Evolutionary conservation across 1,139 yeast species (phyloP).

Genomic region (Nematodospora anomalae): DNA sequence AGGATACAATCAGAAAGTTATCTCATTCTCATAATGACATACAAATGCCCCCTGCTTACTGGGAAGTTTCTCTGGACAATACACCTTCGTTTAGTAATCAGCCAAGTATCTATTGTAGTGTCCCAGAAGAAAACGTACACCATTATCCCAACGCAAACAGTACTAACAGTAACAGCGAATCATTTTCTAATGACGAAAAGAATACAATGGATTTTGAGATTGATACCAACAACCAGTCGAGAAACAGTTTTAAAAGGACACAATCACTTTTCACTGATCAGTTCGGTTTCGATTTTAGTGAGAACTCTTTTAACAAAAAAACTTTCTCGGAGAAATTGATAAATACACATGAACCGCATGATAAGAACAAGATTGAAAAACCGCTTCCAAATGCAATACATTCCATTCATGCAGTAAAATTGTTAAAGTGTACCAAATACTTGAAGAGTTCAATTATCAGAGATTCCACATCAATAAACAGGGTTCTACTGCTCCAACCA

Average conservation of each 20-base stretch:
- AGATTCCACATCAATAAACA: neutral
- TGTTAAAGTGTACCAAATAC: constrained; percentile 7
- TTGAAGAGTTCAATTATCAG: constrained; percentile 3
- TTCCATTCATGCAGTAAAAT: constrained; percentile 2
- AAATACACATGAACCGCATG: neutral
- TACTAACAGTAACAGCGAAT: no score
- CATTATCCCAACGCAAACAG: no score
- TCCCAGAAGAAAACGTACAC: no score
- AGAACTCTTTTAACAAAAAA: neutral
- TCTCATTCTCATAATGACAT: constrained; percentile 7
- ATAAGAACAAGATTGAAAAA: constrained; percentile 5
- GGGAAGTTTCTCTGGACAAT: neutral
- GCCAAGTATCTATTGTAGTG: no score
- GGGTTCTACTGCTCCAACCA: constrained; percentile 2
- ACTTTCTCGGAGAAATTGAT: neutral
- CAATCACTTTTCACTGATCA: constrained; percentile 9
- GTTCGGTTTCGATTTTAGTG: constrained; percentile 6
- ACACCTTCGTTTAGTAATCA: no score
- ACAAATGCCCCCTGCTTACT: neutral
- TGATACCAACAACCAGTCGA: constrained; percentile 10
- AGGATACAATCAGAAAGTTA: constrained; percentile 17
- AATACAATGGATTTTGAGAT: constrained; percentile 6
- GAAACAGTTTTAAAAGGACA: constrained; percentile 11
- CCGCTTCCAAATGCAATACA: constrained; percentile 19
- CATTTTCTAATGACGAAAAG: no score